A percentile compares a stretch with the other conserved stretches of the same genome.
These are phyloP conservation scores for Scalesia atractyloides DNA, from an alignment of 129 eudicot species.

Conservation along the genomic window DNA sequence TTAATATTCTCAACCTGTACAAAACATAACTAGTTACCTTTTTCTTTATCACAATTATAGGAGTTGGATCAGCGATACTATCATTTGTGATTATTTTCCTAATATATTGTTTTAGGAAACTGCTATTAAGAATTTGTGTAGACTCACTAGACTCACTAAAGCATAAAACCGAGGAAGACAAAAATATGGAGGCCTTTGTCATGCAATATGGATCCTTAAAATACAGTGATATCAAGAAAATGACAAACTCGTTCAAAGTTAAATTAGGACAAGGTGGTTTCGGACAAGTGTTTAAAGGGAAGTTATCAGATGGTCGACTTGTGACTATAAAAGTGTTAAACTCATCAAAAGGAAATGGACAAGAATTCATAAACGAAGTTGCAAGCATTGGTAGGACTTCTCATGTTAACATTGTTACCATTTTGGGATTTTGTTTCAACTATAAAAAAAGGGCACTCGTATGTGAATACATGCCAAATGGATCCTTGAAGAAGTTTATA, in stretches of 20 bases:
- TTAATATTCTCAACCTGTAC: too few relatives aligned
- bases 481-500: constrained; percentile 44
- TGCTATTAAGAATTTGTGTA: background rate
- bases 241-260: constrained; percentile 17
- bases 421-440: constrained; percentile 37
- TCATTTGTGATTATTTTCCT: background rate
- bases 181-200: background rate
- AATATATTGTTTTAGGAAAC: background rate
- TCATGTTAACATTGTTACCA: constrained; percentile 37
- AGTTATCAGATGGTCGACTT: constrained; percentile 20
- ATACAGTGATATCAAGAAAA: constrained; percentile 18
- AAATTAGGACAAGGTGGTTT: constrained; percentile 38
- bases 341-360: constrained; percentile 34
- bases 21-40: background rate
- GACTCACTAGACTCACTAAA: background rate
- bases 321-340: constrained; percentile 38
- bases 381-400: constrained; percentile 41
- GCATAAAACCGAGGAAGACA: background rate
- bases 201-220: constrained; percentile 18
- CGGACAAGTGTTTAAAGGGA: constrained; percentile 38
- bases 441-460: constrained; percentile 30
- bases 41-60: constrained; percentile 1
- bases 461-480: constrained; percentile 45
- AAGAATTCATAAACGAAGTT: constrained; percentile 45
- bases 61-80: background rate